These are phyloP conservation scores for Chlorella sp. DNA, from an alignment of 139 green algal genomes.

Conservation along the genomic window DNA sequence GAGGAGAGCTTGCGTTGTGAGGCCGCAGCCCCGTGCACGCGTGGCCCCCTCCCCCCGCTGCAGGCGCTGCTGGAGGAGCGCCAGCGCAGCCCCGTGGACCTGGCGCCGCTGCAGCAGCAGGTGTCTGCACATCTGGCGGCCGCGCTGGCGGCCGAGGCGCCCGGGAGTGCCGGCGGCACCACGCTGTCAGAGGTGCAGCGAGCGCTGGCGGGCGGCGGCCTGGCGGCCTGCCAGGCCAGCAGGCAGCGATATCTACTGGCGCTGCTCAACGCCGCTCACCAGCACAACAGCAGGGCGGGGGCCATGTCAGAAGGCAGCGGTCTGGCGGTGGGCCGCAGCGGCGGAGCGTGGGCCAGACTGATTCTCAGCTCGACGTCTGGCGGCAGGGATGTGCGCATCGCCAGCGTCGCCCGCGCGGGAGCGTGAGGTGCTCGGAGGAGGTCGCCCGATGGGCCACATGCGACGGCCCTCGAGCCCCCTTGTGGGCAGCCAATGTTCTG, in stretches of 20 bases:
- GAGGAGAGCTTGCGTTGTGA: too few relatives aligned
- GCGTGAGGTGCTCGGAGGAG: too few relatives aligned
- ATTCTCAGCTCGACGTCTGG: neutral
- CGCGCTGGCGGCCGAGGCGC: neutral
- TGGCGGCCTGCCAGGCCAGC: neutral
- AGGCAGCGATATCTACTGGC: conserved; percentile 27
- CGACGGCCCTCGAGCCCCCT: too few relatives aligned
- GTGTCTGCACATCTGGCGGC: conserved; percentile 13
- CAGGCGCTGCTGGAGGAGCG: conserved; percentile 43
- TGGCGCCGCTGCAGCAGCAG: conserved; percentile 41
- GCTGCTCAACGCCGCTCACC: conserved; percentile 10
- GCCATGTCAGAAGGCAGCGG: neutral
- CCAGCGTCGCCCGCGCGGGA: too few relatives aligned
- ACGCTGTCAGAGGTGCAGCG: neutral
- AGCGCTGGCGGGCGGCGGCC: neutral
- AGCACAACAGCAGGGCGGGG: conserved; percentile 12
- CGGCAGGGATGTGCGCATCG: neutral
- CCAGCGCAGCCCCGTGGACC: conserved; percentile 32
- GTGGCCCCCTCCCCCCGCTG: neutral
- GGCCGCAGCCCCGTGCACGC: too few relatives aligned
- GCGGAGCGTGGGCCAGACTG: neutral
- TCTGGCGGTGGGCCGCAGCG: neutral
- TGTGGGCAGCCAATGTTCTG: too few relatives aligned
- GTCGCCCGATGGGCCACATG: too few relatives aligned
- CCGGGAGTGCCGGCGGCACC: neutral